Evolutionary conservation across 768 basidiomycete genomes (phyloP).

Genomic region (Pulveroboletus ravenelii): DNA sequence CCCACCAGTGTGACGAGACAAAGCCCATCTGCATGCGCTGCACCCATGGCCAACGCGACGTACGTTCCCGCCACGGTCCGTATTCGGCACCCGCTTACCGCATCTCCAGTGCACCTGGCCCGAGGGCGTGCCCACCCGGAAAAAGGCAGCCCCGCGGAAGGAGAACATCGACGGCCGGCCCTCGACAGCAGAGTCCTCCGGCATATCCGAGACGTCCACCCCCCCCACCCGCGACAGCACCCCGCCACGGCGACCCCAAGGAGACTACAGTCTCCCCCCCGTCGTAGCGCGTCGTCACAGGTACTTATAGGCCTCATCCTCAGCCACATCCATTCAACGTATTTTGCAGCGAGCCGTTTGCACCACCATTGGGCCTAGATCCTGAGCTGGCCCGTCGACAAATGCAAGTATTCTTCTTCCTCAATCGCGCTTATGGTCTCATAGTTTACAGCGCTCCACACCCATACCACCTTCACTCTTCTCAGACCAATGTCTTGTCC

Average conservation of each 20-base stretch:
- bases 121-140: conserved; percentile 67
- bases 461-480: conserved; percentile 41
- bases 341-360: conserved; percentile 40
- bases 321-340: conserved; percentile 2
- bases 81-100: conserved; percentile 12
- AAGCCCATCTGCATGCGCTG: conserved; percentile 87
- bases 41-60: conserved; percentile 79
- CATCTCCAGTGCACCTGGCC: conserved; percentile 73
- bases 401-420: conserved; percentile 35
- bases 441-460: conserved; percentile 35
- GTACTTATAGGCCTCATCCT: conserved; percentile 15
- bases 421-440: conserved; percentile 7
- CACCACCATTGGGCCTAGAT: conserved; percentile 41
- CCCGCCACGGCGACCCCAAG: conserved; percentile 51
- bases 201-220: conserved; percentile 65
- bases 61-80: conserved; percentile 29
- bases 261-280: conserved; percentile 36
- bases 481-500: conserved; percentile 42
- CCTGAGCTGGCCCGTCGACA: conserved; percentile 43
- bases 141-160: conserved; percentile 56
- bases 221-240: conserved; percentile 66
- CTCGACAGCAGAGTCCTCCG: conserved; percentile 73
- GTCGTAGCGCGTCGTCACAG: conserved; percentile 40
- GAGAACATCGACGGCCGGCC: conserved; percentile 60
- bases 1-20: conserved; percentile 76